Evolutionary conservation across 371 early-diverging fungal species (phyloP).

Genomic region (Rhizopus sp.): DNA sequence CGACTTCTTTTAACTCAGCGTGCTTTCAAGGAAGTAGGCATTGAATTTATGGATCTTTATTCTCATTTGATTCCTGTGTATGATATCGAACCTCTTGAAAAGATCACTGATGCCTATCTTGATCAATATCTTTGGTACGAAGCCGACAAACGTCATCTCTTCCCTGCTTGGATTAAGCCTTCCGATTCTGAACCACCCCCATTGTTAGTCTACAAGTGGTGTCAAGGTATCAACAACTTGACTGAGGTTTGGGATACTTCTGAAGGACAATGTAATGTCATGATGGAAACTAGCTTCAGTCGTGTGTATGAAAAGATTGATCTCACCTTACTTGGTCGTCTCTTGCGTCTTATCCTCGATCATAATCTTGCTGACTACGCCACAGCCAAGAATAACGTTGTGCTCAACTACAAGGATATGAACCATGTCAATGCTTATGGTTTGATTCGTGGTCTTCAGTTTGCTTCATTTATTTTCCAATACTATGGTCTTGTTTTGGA

Average conservation of each 20-base stretch:
- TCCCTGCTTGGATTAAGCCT: conserved; percentile 98
- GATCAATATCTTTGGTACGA: conserved; percentile 99
- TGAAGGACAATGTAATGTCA: conserved; percentile 91
- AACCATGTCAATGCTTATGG: conserved; percentile 97
- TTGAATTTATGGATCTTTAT: conserved; percentile 98
- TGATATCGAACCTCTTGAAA: conserved; percentile 97
- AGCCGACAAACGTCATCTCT: conserved; percentile 82
- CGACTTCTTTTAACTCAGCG: conserved; percentile 95
- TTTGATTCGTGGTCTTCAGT: conserved; percentile 97
- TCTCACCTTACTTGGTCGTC: conserved; percentile 93
- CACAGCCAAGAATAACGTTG: conserved; percentile 98
- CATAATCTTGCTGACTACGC: conserved; percentile 99
- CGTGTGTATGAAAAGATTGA: conserved; percentile 97
- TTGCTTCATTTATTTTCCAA: conserved; percentile 97
- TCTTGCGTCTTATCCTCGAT: conserved; percentile 95
- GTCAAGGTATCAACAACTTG: conserved; percentile 97
- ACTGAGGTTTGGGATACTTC: conserved; percentile 94
- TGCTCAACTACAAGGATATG: conserved; percentile 99
- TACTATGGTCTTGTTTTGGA: conserved; percentile 98
- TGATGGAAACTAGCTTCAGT: conserved; percentile 92
- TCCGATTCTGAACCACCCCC: conserved; percentile 97
- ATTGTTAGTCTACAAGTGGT: conserved; percentile 96
- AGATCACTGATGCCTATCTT: conserved; percentile 98
- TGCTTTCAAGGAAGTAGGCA: conserved; percentile 99
- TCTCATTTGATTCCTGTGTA: conserved; percentile 95